Base-by-base conservation (phyloP, 2,329 filamentous ascomycete genomes). In the Diatrype stigma region DNA sequence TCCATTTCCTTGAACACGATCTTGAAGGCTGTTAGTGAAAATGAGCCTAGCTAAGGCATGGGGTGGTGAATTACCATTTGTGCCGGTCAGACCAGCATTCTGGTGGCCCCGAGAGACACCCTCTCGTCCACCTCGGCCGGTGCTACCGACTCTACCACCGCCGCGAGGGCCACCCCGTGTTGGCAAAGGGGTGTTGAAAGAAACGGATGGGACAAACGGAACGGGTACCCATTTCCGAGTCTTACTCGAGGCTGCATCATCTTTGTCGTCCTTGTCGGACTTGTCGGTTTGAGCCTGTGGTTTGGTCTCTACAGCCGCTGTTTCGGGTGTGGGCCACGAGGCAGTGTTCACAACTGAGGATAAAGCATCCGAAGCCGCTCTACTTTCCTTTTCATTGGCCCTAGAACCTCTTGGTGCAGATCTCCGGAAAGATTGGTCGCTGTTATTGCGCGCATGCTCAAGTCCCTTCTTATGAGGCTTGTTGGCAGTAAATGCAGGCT, bases 251-350 rank as follows among this genome's bases (percentile, higher is more conserved):
- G 68, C 61, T 64, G 77, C 61, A 49, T 83, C 72, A n/a, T 80
- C 84, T 55, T 84, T 79, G 55, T 89, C 86, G 44, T 83, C 78
- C 12, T 78, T 77, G 21, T 82, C 74, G 30, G 75, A 70, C 48
- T 75, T 73, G 68, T 90, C 90, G 50, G 85, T 79, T 48, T 82
- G 76, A 2, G 77, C 71, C 68, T 90, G 91, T 63, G 86, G 85
- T 71, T 89, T 89, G 55, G 88, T 82, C 60, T 94, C 90, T 46
- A 86, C 84, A 48, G 86, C 82, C 2, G 85, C 87, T 46, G 79
- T 85, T 60, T 96, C 90, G 0, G 91, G 91, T 2, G 93, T 97
- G 16, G 94, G 94, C 94, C 94, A 99, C 19, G 85, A 85, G 48
- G 83, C 75, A 46, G 89, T 79, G 68, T 97, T 92, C 52, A 81